Evolutionary conservation across 2,329 filamentous ascomycete species (phyloP), one percentile per base, ranked within the genome.

Genomic region (Trichoderma harzianum): DNA sequence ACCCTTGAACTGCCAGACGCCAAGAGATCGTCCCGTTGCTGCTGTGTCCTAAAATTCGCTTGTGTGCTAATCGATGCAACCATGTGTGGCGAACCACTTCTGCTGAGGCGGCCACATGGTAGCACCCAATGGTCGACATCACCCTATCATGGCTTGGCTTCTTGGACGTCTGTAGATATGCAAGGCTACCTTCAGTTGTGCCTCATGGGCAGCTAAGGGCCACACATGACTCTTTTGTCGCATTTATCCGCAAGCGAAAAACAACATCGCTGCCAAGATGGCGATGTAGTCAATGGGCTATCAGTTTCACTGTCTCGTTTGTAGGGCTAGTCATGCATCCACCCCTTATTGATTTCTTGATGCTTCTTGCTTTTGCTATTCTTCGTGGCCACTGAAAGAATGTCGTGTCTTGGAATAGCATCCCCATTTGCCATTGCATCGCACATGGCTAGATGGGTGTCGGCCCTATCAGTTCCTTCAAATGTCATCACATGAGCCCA

Each of bases 91-190:
- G 43, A 69, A 69, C 67, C 67, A 62, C 16, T 53, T 39, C 30
- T 28, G 14, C 28, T 14, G 43, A 62, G 67, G 26, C 57, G 28
- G 60, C 67, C 67, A 62, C 57, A 69, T 69, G 67, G 67, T 21
- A 62, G 26, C 53, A 10, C 10, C 67, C 39, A 36, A 34, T 62
- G 67, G 67, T 39, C 57, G 30, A 16, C 26, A 39, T 26, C 39
- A 12, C 16, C 67, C 57, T 26, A 24, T 34, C 21, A 28, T 61
- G 39, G 28, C 7, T 28, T 24, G 57, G 57, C 57, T 21, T 21
- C 26, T n/a, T 32, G 4, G 30, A 34, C 16, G 30, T 43, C 39
- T 43, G 39, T 47, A 11, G 21, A 16, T 47, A 60, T 61, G 66
- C 67, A 69, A 69, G 67, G 57, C 57, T 62, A 21, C 43, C 39